Conservation (phyloP, 495 filamentous ascomycete genomes). For the Tuber aestivum region DNA sequence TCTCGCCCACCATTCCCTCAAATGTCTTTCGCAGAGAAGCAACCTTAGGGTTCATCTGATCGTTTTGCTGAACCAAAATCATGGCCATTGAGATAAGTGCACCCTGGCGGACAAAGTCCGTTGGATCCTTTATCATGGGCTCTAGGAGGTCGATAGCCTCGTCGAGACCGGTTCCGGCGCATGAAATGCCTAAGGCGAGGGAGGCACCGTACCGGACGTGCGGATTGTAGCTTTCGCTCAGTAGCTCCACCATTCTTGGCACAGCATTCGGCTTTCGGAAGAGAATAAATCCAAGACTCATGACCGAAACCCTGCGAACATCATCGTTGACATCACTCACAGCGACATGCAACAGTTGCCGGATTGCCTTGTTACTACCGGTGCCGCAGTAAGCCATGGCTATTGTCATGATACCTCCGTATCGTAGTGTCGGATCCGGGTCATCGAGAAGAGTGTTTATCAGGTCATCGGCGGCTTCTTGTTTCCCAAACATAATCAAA, state of each 20-base stretch:
- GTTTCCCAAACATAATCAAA: conserved; percentile 93
- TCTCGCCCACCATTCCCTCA: conserved; percentile 84
- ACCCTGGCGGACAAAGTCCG: conserved; percentile 96
- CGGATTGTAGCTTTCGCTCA: conserved; percentile 97
- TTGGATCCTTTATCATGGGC: conserved; percentile 99
- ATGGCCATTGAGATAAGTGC: conserved; percentile 92
- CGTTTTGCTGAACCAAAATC: conserved; percentile 97
- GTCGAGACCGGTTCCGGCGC: conserved; percentile 91
- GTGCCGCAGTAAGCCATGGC: conserved; percentile 95
- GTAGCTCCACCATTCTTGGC: conserved; percentile 96
- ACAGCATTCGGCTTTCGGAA: conserved; percentile 97
- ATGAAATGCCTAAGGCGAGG: conserved; percentile 97
- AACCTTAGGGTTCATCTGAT: conserved; percentile 89
- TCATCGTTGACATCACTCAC: conserved; percentile 99
- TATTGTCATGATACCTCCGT: conserved; percentile 98
- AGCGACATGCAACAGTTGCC: conserved; percentile 91
- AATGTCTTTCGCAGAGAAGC: conserved; percentile 73
- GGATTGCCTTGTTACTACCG: conserved; percentile 96
- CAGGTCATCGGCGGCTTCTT: conserved; percentile 89
- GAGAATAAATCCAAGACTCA: conserved; percentile 96
- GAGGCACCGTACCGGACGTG: conserved; percentile 97
- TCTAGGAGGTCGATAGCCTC: conserved; percentile 96
- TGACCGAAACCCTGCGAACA: conserved; percentile 91
- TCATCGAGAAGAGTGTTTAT: conserved; percentile 90
- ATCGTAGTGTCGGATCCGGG: conserved; percentile 86